Percentiles rank a stretch among this genome's conserved stretches.
Evolutionary conservation across 768 basidiomycete genomes (phyloP).

Genomic region (Kwoniella dejecticola): DNA sequence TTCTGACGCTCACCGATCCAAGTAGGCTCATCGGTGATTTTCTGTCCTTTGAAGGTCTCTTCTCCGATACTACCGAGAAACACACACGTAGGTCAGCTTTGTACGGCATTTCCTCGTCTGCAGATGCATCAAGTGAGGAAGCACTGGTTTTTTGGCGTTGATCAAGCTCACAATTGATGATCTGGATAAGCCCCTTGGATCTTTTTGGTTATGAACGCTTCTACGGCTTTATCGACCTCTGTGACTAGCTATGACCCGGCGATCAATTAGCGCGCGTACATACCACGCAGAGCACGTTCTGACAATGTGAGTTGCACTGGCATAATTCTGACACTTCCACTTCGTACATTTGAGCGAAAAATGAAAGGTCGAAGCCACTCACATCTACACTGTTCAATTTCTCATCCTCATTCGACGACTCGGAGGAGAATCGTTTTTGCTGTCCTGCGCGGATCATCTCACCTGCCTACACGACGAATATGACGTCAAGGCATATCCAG

Average conservation of each 20-base stretch:
- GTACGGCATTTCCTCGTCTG: neutral
- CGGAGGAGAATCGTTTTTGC: constrained; percentile 63
- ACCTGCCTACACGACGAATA: too few species aligned
- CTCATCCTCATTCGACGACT: constrained; percentile 63
- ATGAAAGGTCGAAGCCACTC: constrained; percentile 9
- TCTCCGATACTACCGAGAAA: constrained; percentile 83
- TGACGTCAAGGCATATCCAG: too few species aligned
- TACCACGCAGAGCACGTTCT: neutral
- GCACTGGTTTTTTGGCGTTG: too few species aligned
- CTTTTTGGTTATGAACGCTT: constrained; percentile 74
- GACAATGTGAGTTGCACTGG: too few species aligned
- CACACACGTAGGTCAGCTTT: neutral
- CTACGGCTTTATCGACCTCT: constrained; percentile 88
- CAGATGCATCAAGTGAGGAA: too few species aligned
- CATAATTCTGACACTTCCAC: too few species aligned
- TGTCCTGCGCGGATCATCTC: constrained; percentile 63
- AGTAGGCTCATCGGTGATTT: constrained; percentile 83
- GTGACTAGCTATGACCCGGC: constrained; percentile 67
- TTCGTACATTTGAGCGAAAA: too few species aligned
- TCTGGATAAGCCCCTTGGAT: constrained; percentile 68
- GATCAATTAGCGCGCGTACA: neutral
- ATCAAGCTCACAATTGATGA: constrained; percentile 79
- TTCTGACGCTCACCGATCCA: constrained; percentile 80
- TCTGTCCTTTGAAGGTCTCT: constrained; percentile 70
- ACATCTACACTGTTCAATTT: constrained; percentile 93